Conservation (phyloP, 139 green algal genomes). For the Mesostigma viride region DNA sequence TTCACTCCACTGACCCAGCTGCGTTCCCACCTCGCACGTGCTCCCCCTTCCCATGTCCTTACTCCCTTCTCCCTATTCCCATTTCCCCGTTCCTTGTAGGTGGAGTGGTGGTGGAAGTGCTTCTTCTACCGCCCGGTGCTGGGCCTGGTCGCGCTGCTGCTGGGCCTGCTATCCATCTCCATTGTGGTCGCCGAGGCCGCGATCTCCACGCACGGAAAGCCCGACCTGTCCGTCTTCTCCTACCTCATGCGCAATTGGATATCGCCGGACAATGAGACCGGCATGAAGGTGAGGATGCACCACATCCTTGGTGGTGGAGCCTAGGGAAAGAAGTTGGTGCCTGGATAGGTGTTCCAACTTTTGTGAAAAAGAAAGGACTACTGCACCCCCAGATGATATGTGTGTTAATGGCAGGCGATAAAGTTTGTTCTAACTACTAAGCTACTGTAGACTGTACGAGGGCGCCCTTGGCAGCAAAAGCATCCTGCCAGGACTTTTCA, state of each 20-base stretch:
- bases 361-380: too few species aligned
- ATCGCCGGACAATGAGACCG: background rate
- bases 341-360: too few species aligned
- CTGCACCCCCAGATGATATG: too few species aligned
- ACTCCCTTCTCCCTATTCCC: background rate
- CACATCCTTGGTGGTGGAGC: too few species aligned
- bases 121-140: constrained; percentile 21
- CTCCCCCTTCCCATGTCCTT: background rate
- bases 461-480: too few species aligned
- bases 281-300: background rate
- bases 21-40: background rate
- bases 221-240: constrained; percentile 74
- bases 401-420: too few species aligned
- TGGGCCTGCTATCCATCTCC: constrained; percentile 42
- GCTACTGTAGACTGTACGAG: too few species aligned
- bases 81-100: too few species aligned
- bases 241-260: constrained; percentile 21
- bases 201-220: constrained; percentile 49
- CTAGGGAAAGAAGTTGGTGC: too few species aligned
- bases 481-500: too few species aligned
- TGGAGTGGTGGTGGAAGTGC: constrained; percentile 33
- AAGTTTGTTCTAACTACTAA: too few species aligned
- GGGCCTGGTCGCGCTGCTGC: constrained; percentile 34
- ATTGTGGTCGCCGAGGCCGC: constrained; percentile 79
- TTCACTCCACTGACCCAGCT: background rate